These are phyloP conservation scores for Zygotorulaspora chibaensis DNA, from an alignment of 805 yeast species.

Conservation along the genomic window DNA sequence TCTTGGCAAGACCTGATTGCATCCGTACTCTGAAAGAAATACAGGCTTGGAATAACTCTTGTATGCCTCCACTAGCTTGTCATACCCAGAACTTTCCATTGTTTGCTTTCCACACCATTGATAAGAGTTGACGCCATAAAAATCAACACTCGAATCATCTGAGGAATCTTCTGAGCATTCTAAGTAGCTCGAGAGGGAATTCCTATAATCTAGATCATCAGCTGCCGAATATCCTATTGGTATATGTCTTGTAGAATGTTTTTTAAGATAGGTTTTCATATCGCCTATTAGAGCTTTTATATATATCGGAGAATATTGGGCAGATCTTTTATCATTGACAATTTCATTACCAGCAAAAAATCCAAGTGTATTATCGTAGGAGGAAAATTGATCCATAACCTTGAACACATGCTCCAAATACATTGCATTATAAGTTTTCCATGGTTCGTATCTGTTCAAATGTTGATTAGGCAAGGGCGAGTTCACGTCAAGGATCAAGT, in stretches of 20 bases:
- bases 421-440: conserved; percentile 72
- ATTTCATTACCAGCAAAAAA: conserved; percentile 92
- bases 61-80: conserved; percentile 67
- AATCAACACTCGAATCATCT: conserved; percentile 59
- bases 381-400: conserved; percentile 75
- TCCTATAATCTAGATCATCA: conserved; percentile 76
- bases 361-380: conserved; percentile 83
- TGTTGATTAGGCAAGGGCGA: conserved; percentile 78
- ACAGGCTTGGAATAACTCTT: conserved; percentile 66
- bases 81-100: conserved; percentile 72
- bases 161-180: conserved; percentile 59
- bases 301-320: conserved; percentile 65
- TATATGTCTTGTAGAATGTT: conserved; percentile 56
- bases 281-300: conserved; percentile 78
- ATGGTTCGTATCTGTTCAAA: conserved; percentile 86
- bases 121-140: conserved; percentile 91
- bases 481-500: conserved; percentile 84
- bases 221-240: conserved; percentile 98
- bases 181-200: conserved; percentile 71
- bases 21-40: conserved; percentile 88
- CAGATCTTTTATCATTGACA: conserved; percentile 71
- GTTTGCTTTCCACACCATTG: conserved; percentile 96
- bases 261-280: conserved; percentile 63
- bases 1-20: conserved; percentile 78
- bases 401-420: conserved; percentile 74